Conservation (phyloP, 148 eudicot genomes). For the Rhododendron griersonianum region DNA sequence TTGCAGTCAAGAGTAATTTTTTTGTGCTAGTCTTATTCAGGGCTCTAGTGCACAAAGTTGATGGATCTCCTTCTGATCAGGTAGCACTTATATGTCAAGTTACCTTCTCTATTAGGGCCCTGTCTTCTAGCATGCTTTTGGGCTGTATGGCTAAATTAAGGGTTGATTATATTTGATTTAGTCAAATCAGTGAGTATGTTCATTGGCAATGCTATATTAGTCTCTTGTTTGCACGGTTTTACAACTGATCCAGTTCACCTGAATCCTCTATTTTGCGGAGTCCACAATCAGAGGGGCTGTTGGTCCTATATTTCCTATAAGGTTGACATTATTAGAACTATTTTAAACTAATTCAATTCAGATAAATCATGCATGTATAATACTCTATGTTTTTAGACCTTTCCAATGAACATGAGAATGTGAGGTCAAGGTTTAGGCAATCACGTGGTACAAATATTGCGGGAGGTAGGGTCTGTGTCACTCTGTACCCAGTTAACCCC, state of each 20-base stretch:
- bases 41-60: conserved; percentile 2
- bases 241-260: neutral
- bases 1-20: neutral
- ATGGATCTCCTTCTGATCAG: neutral
- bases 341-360: neutral
- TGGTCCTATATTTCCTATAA: neutral
- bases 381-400: neutral
- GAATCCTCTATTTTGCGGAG: neutral
- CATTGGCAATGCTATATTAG: neutral
- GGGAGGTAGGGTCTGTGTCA: neutral
- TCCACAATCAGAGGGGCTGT: neutral
- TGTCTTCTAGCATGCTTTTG: neutral
- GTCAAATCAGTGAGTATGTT: neutral
- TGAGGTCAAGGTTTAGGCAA: conserved; percentile 4
- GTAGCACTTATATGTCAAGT: neutral
- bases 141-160: neutral
- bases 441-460: neutral
- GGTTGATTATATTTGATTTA: neutral
- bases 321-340: neutral
- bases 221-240: neutral
- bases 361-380: neutral
- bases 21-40: neutral
- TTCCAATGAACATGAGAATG: neutral
- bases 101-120: neutral
- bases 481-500: neutral